These are phyloP conservation scores for Fusarium sacchari DNA, from an alignment of 2,329 filamentous ascomycete genomes.

Conservation along the genomic window DNA sequence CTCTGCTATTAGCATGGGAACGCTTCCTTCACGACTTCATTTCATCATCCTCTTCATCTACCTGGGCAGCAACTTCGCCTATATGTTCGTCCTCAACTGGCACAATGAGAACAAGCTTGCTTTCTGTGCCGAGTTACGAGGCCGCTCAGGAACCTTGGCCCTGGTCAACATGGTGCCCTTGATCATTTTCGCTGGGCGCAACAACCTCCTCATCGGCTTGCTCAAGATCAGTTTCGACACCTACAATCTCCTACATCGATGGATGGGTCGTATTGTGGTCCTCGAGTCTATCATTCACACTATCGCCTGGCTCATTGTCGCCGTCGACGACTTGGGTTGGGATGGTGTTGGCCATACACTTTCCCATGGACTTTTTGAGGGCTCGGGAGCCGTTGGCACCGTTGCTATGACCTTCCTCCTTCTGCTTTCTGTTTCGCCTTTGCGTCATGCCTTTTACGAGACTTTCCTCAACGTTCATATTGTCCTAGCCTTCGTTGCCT, in stretches of 20 bases:
- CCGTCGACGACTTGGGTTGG: slow-evolving; percentile 72
- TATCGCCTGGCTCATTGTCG: slow-evolving; percentile 78
- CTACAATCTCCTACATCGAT: slow-evolving; percentile 80
- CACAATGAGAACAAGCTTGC: slow-evolving; percentile 66
- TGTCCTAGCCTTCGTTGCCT: slow-evolving; percentile 72
- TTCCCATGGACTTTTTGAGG: slow-evolving; percentile 69
- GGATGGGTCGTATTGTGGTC: slow-evolving; percentile 80
- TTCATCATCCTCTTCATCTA: slow-evolving; percentile 66
- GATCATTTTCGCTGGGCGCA: slow-evolving; percentile 87
- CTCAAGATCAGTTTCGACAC: slow-evolving; percentile 94
- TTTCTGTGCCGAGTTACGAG: slow-evolving; percentile 83
- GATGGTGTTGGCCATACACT: slow-evolving; percentile 65
- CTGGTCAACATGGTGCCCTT: slow-evolving; percentile 93
- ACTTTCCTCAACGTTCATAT: slow-evolving; percentile 93
- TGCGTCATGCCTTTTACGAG: slow-evolving; percentile 97
- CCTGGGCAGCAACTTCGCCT: slow-evolving; percentile 68
- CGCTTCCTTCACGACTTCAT: slow-evolving; percentile 73
- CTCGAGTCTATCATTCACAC: slow-evolving; percentile 75
- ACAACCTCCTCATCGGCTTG: slow-evolving; percentile 87
- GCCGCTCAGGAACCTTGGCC: slow-evolving; percentile 84
- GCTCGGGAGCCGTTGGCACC: slow-evolving; percentile 70
- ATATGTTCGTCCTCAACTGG: slow-evolving; percentile 72
- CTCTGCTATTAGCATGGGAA: slow-evolving; percentile 68
- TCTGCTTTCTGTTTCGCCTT: slow-evolving; percentile 76
- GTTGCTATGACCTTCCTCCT: slow-evolving; percentile 72